These are phyloP conservation scores for Pichia nakasei DNA, from an alignment of 805 yeast species.

Conservation along the genomic window DNA sequence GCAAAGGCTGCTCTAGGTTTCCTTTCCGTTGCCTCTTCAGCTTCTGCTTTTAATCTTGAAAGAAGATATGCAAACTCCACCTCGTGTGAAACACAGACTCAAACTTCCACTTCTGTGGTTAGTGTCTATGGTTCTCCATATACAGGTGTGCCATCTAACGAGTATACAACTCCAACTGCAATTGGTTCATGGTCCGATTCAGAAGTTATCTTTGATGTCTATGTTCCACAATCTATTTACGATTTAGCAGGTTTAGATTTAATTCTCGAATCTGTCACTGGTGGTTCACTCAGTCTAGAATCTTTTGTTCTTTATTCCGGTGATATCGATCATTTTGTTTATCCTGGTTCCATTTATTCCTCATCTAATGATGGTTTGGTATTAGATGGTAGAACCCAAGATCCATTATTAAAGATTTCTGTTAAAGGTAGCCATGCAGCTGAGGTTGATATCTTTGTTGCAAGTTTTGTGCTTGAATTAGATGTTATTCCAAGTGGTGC, in stretches of 20 bases:
- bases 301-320: slow-evolving; percentile 8
- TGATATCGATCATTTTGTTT: slow-evolving; percentile 8
- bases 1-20: slow-evolving; percentile 1
- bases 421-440: slow-evolving; percentile 3
- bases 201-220: slow-evolving; percentile 7
- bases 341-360: slow-evolving; percentile 6
- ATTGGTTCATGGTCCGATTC: slow-evolving; percentile 8
- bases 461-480: slow-evolving; percentile 2
- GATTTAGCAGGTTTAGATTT: slow-evolving; percentile 8
- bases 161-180: slow-evolving; percentile 10
- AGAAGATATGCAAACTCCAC: slow-evolving; percentile 5
- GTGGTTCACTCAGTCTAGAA: not conserved
- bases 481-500: slow-evolving; percentile 6
- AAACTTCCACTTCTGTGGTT: slow-evolving; percentile 8
- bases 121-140: slow-evolving; percentile 9
- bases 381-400: slow-evolving; percentile 11
- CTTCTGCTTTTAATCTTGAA: not conserved
- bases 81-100: not conserved
- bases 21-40: not conserved
- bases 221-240: slow-evolving; percentile 11
- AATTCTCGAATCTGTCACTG: not conserved
- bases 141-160: slow-evolving; percentile 13
- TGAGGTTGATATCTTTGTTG: slow-evolving; percentile 3
- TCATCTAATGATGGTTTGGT: slow-evolving; percentile 1
- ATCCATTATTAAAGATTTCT: slow-evolving; percentile 10